A percentile compares a stretch with the other conserved stretches of the same genome.
phyloP scores from a whole-genome alignment of 129 eudicot species.

The carrot (Daucus carota) region DH1_v3.0 NC_030384.2:42897501-42898000 shows the following conservation, averaged over 20 bases:
- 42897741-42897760: not conserved
- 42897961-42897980: not conserved
- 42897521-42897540: conserved; percentile 24
- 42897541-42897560: conserved; percentile 15
- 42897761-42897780: conserved; percentile 9
- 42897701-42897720: conserved; percentile 10
- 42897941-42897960: not conserved
- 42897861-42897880: not conserved
- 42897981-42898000: not conserved
- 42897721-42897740: conserved; percentile 10
- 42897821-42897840: not conserved
- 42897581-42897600: too few relatives aligned
- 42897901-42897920: not conserved
- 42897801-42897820: not conserved
- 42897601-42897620: too few relatives aligned
- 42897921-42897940: not conserved
- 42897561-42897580: not conserved
- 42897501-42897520: conserved; percentile 7
- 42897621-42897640: too few relatives aligned
- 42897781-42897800: conserved; percentile 10
- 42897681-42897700: conserved; percentile 12
- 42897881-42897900: not conserved
- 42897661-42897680: conserved; percentile 13
- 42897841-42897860: not conserved
- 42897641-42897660: not conserved